Conservation (phyloP, 305 asterid genomes). For the Fraxinus albicans region DNA sequence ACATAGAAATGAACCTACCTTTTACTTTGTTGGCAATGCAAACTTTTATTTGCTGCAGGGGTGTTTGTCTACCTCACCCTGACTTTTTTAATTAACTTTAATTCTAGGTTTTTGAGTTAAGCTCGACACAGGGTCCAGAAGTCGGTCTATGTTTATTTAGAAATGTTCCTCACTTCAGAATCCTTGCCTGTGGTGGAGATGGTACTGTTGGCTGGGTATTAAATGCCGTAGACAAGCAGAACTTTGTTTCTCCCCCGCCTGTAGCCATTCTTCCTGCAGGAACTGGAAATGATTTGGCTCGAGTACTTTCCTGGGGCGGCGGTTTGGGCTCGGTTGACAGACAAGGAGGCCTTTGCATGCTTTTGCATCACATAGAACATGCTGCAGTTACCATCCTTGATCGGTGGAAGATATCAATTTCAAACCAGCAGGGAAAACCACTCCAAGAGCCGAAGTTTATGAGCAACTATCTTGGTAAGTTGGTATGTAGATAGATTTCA, state of each 20-base stretch:
- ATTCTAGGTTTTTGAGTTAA: constrained; percentile 69
- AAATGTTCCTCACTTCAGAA: constrained; percentile 82
- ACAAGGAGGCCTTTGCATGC: constrained; percentile 92
- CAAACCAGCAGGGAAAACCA: constrained; percentile 66
- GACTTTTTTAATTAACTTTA: constrained; percentile 9
- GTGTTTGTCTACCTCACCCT: constrained; percentile 6
- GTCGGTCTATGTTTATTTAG: constrained; percentile 80
- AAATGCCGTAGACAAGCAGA: constrained; percentile 82
- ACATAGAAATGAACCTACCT: neutral
- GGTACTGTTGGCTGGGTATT: constrained; percentile 99
- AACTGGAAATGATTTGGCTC: constrained; percentile 97
- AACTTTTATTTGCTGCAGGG: neutral
- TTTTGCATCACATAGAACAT: constrained; percentile 83
- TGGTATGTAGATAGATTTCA: constrained; percentile 26
- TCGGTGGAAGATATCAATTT: constrained; percentile 82
- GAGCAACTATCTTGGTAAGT: constrained; percentile 90
- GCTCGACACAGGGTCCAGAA: constrained; percentile 88
- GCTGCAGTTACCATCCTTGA: constrained; percentile 99
- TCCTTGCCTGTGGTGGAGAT: constrained; percentile 96
- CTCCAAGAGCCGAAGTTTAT: constrained; percentile 67
- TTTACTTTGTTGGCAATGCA: constrained; percentile 4
- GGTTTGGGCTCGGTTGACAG: constrained; percentile 97
- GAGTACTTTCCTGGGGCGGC: constrained; percentile 96
- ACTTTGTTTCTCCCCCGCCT: constrained; percentile 95
- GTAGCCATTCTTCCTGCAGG: constrained; percentile 99